These are phyloP conservation scores for Claviceps digitariae DNA, from an alignment of 2,329 filamentous ascomycete species.

Conservation along the genomic window DNA sequence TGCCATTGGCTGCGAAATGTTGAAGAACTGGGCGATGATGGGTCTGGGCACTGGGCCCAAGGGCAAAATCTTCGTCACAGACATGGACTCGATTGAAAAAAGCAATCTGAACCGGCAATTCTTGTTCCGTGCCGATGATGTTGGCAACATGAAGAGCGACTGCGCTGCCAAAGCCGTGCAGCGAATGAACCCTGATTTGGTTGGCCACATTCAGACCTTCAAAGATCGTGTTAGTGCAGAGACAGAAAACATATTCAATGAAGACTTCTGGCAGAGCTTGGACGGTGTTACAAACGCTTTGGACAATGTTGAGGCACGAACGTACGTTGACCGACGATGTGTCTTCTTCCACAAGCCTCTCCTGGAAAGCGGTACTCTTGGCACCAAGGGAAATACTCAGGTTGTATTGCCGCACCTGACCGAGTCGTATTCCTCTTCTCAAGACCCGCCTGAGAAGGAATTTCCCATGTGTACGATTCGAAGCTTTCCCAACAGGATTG, in stretches of 20 bases:
- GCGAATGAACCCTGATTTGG: slow-evolving; percentile 87
- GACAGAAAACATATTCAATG: slow-evolving; percentile 89
- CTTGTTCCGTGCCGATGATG: slow-evolving; percentile 84
- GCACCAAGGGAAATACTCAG: slow-evolving; percentile 97
- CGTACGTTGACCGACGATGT: slow-evolving; percentile 90
- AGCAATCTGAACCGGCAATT: slow-evolving; percentile 98
- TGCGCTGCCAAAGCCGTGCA: slow-evolving; percentile 81
- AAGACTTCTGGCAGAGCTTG: slow-evolving; percentile 75
- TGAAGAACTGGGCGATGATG: slow-evolving; percentile 99
- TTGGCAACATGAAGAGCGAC: slow-evolving; percentile 93
- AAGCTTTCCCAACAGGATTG: slow-evolving; percentile 96
- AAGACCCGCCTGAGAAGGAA: slow-evolving; percentile 94
- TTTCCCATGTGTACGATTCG: slow-evolving; percentile 98
- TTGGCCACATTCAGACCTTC: slow-evolving; percentile 71
- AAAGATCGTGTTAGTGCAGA: slow-evolving; percentile 85
- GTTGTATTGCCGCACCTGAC: slow-evolving; percentile 84
- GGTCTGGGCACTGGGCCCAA: slow-evolving; percentile 78
- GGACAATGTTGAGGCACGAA: slow-evolving; percentile 93
- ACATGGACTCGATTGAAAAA: slow-evolving; percentile 98
- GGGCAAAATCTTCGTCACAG: slow-evolving; percentile 83
- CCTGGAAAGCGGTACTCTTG: slow-evolving; percentile 93
- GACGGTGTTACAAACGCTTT: slow-evolving; percentile 94
- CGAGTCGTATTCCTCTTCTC: slow-evolving; percentile 89
- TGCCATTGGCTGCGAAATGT: slow-evolving; percentile 96
- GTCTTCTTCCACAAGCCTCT: slow-evolving; percentile 98